phyloP scores from a whole-genome alignment of 2,329 filamentous ascomycete species.

The Sporothrix phasma region DNA sequence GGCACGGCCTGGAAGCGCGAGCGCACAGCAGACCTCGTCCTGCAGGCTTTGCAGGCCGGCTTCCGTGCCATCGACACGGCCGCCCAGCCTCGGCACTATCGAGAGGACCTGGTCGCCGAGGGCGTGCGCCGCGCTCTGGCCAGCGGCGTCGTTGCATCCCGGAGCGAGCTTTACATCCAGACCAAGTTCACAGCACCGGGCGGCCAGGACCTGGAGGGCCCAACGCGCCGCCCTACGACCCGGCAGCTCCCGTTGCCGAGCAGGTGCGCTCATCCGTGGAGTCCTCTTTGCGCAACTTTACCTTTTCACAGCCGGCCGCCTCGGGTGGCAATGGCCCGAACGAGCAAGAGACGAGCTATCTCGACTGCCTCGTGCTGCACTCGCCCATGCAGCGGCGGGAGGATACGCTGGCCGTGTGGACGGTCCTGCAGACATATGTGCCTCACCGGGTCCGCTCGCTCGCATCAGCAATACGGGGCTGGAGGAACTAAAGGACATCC shows the following conservation, averaged over 20 bases:
- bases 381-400: constrained; percentile 36
- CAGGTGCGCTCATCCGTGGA: constrained; percentile 59
- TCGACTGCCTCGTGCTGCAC: constrained; percentile 71
- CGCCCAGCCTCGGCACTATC: constrained; percentile 68
- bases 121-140: constrained; percentile 53
- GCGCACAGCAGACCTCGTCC: constrained; percentile 55
- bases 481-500: constrained; percentile 43
- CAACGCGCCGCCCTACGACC: constrained; percentile 52
- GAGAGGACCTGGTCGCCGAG: constrained; percentile 58
- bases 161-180: constrained; percentile 59
- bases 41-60: constrained; percentile 55
- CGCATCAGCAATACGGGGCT: constrained; percentile 65
- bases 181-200: constrained; percentile 67
- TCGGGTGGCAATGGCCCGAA: background rate
- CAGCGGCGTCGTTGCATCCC: constrained; percentile 42
- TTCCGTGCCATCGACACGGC: constrained; percentile 71
- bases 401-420: constrained; percentile 55
- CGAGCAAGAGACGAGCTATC: constrained; percentile 34
- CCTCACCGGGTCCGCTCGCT: constrained; percentile 54
- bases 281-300: constrained; percentile 56
- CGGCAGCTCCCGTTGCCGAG: constrained; percentile 44
- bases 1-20: constrained; percentile 83
- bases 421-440: constrained; percentile 54
- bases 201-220: constrained; percentile 45
- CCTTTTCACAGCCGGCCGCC: constrained; percentile 22